Evolutionary conservation across 1,284 basidiomycete genomes (phyloP).

Genomic region (Microbotryum lychnidis-dioicae): DNA sequence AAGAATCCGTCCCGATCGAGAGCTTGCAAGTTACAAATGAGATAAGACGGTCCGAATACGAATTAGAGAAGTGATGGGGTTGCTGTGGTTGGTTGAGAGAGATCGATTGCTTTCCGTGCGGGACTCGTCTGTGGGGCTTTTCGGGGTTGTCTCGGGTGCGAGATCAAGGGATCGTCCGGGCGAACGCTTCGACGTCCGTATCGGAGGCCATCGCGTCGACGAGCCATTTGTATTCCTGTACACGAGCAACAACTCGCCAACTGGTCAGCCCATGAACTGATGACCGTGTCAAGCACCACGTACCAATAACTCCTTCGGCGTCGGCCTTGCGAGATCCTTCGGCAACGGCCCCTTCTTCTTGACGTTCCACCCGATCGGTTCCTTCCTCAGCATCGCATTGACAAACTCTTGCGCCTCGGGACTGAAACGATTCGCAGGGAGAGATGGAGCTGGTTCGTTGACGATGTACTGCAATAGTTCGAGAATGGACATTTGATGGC

Average conservation of each 20-base stretch:
- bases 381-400: conserved; percentile 63
- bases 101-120: neutral
- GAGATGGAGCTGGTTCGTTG: conserved; percentile 80
- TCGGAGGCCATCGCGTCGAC: conserved; percentile 24
- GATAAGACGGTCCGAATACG: no score
- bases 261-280: no score
- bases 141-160: no score
- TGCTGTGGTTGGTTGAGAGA: no score
- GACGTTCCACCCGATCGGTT: conserved; percentile 48
- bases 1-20: no score
- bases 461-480: conserved; percentile 97
- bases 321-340: conserved; percentile 47
- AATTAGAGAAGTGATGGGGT: no score
- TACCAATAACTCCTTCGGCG: conserved; percentile 70
- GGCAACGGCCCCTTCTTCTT: conserved; percentile 39
- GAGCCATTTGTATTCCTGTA: conserved; percentile 34
- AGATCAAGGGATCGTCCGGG: conserved; percentile 31
- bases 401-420: conserved; percentile 46
- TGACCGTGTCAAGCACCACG: conserved; percentile 1
- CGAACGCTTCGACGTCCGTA: conserved; percentile 36
- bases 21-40: no score
- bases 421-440: conserved; percentile 49
- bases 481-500: conserved; percentile 92
- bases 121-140: no score
- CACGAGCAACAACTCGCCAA: no score